A percentile compares a stretch with the other conserved stretches of the same genome.
Evolutionary conservation across 108 stramenopile species (phyloP).

Genomic region (Fragilariopsis cylindrus): DNA sequence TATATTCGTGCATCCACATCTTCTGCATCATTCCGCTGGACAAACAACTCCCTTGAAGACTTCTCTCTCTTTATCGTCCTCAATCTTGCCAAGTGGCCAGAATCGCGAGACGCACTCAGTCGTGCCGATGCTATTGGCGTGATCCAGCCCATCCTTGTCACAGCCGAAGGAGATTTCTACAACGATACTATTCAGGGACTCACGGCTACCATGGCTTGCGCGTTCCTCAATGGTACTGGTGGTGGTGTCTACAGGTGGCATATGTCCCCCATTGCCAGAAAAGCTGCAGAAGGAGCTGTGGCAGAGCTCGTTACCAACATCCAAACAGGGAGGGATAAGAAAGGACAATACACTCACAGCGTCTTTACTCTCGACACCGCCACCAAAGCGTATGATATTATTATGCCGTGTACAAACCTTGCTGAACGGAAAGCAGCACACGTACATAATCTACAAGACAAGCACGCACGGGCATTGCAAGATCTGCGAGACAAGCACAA

Average conservation of each 20-base stretch:
- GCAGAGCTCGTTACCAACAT: constrained; percentile 90
- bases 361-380: constrained; percentile 92
- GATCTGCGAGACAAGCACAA: no score
- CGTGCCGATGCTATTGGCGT: constrained; percentile 86
- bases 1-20: constrained; percentile 77
- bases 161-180: constrained; percentile 47
- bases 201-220: constrained; percentile 91
- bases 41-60: constrained; percentile 84
- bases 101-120: constrained; percentile 70
- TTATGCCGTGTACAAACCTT: constrained; percentile 9
- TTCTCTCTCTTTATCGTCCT: constrained; percentile 84
- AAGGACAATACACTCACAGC: constrained; percentile 88
- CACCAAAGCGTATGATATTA: constrained; percentile 82
- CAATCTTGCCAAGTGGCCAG: constrained; percentile 85
- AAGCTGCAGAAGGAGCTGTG: constrained; percentile 76
- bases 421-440: no score
- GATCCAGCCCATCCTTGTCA: constrained; percentile 82
- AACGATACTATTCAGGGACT: constrained; percentile 71
- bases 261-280: constrained; percentile 81
- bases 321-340: constrained; percentile 86
- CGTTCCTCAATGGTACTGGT: constrained; percentile 61
- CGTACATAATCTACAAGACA: no score
- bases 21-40: constrained; percentile 77
- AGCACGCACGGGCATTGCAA: no score
- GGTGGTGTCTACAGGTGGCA: constrained; percentile 56